A percentile compares a stretch with the other conserved stretches of the same genome.
These are phyloP conservation scores for Dacryopinax primogenitus DNA, from an alignment of 768 basidiomycete genomes.

Conservation along the genomic window DNA sequence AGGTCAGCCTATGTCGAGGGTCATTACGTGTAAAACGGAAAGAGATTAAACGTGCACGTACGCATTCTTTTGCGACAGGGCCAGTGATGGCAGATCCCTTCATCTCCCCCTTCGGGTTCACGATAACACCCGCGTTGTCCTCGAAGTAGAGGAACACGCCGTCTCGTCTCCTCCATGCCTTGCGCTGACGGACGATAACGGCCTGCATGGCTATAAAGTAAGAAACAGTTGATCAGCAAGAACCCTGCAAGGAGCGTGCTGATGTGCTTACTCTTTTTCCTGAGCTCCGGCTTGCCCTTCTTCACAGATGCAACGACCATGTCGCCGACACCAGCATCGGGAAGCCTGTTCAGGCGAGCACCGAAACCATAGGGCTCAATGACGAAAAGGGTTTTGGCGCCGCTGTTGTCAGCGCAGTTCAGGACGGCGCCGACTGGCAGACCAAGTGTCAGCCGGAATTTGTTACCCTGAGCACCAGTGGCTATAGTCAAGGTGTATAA, in stretches of 20 bases:
- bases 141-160: constrained; percentile 99
- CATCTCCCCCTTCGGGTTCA: constrained; percentile 99
- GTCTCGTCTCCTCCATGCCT: constrained; percentile 94
- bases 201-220: constrained; percentile 73
- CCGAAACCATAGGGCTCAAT: constrained; percentile 95
- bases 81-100: constrained; percentile 96
- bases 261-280: constrained; percentile 84
- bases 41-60: constrained; percentile 32
- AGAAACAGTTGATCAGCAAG: constrained; percentile 13
- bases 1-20: constrained; percentile 60
- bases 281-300: constrained; percentile 98
- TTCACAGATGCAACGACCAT: constrained; percentile 97
- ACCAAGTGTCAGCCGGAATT: constrained; percentile 91
- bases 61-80: constrained; percentile 99
- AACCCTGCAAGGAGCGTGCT: too few species aligned
- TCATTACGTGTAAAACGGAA: neutral
- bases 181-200: constrained; percentile 93
- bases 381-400: constrained; percentile 87
- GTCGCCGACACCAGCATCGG: constrained; percentile 88
- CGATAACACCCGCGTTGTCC: constrained; percentile 95
- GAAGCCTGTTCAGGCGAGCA: constrained; percentile 91
- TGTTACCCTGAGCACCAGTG: constrained; percentile 73
- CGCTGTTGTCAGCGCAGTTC: constrained; percentile 98
- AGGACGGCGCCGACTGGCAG: constrained; percentile 87
- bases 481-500: constrained; percentile 23